Base-by-base conservation (phyloP, 2,329 filamentous ascomycete genomes). In the Colletotrichum viniferum region DNA sequence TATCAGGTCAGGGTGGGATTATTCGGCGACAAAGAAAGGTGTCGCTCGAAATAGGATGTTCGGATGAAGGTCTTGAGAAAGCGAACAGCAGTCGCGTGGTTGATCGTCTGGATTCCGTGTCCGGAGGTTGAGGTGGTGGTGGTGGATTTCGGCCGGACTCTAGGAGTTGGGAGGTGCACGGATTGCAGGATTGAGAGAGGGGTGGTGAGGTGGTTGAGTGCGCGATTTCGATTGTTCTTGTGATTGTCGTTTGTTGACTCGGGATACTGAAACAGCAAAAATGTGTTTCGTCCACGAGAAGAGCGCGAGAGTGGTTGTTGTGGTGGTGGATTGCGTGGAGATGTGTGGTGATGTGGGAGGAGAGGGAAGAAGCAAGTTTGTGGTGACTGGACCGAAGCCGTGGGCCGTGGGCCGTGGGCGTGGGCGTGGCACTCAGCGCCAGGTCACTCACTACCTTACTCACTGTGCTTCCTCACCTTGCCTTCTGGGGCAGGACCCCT, bases 211-310 rank as follows among this genome's bases (percentile, higher is more conserved):
- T 34, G 43, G 55, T 32, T 58, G 26, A 55, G 18, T 64, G 68
- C 69, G 75, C 73, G 56, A 68, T 61, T 75, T 65, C 61, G 63
- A 36, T 38, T 32, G 32, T 56, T 69, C 48, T 63, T 58, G 16
- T 30, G 48, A 36, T 73, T 14, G 56, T 75, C 38, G 62, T 62
- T 70, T 70, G 71, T 34, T 70, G 16, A 72, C 68, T 74, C 68
- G 72, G 61, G 62, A 48, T 72, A 74, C 61, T 72, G 72, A 74
- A 74, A 72, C 72, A 72, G 68, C 61, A n/a, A 4, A 28, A 72
- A 73, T 73, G 73, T 68, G 73, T 76, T 76, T 76, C 73, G 69
- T 76, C 70, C 73, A 63, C 70, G 73, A 76, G 73, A 34, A 56
- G 70, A 69, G 70, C 73, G 73, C 70, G 62, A 67, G 69, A 32